Conservation (phyloP, 306 rosid species). For the Albizia julibrissin region DNA sequence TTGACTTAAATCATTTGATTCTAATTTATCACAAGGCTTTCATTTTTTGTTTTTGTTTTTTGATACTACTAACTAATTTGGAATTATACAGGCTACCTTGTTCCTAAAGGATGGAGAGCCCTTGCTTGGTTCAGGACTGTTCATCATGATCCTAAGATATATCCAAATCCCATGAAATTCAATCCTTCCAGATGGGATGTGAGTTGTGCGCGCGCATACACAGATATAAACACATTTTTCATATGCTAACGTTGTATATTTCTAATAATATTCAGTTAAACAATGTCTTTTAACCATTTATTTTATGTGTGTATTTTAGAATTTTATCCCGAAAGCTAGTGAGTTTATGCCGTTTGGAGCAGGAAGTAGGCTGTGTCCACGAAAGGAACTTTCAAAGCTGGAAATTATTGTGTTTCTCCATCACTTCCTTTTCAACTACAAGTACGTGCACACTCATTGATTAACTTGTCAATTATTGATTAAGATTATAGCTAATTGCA, state of each 20-base stretch:
- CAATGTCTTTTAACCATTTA: neutral
- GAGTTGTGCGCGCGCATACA: no score
- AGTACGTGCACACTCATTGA: neutral
- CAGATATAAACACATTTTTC: neutral
- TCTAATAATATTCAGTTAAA: neutral
- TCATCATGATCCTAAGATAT: slow-evolving; percentile 66
- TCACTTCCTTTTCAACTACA: neutral
- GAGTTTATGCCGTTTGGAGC: neutral
- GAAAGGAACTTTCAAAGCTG: neutral
- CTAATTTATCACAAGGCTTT: neutral
- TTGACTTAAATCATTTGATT: neutral
- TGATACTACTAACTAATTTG: neutral
- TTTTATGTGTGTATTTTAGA: neutral
- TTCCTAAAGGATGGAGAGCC: slow-evolving; percentile 81
- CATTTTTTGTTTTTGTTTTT: neutral
- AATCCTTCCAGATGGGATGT: slow-evolving; percentile 78
- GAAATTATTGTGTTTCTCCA: neutral
- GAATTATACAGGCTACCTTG: slow-evolving; percentile 49
- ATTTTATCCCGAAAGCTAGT: neutral
- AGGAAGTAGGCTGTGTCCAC: neutral
- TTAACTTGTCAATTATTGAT: neutral
- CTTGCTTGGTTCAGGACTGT: slow-evolving; percentile 70
- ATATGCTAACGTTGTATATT: neutral
- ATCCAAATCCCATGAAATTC: slow-evolving; percentile 60
- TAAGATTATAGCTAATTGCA: neutral